Base-by-base conservation (phyloP, 2,329 filamentous ascomycete species). In the Botrytis hyacinthi region DNA sequence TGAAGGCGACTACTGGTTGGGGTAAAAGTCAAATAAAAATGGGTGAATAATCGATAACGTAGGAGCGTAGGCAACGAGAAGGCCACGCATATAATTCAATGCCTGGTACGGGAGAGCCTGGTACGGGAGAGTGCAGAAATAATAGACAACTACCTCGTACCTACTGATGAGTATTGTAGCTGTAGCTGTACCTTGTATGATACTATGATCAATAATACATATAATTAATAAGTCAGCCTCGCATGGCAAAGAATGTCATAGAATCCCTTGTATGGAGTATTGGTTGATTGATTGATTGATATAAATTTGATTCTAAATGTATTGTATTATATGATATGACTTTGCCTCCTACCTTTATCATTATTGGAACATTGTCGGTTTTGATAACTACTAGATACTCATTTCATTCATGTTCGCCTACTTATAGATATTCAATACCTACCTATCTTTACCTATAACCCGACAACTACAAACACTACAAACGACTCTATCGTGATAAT, bases 81-180 rank as follows among this genome's bases (percentile, higher is more conserved):
- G 59, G 69, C 69, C 69, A 71, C 69, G 69, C 66, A 69, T n/a
- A 51, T 48, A 54, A 57, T 54, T 20, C n/a, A 22, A 22, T 40
- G 32, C 32, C 66, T 57, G 66, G 22, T 20, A 40, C 32, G 14
- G n/a, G 37, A 54, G 35, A 35, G 35, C 35, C 35, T 35, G 35
- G 37, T 40, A 40, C 10, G 37, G 37, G 37, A 40, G 18, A 54
- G 63, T 6, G 20, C 65, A 51, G 63, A 51, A 51, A 46, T 22
- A 22, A 1, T 37, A 37, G 37, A 9, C 37, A 37, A 35, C 35
- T 35, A 35, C 35, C 35, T 35, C 4, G 35, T 35, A 35, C 1
- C 4, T 35, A 4, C 35, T 35, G 37, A 37, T 37, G 46, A 48
- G 46, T 22, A 48, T 22, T 22, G 20, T 48, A 48, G 44, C 44